Evolutionary conservation across 2,329 filamentous ascomycete species (phyloP), one percentile per base, ranked within the genome.

Genomic region (Ramichloridium luteum): DNA sequence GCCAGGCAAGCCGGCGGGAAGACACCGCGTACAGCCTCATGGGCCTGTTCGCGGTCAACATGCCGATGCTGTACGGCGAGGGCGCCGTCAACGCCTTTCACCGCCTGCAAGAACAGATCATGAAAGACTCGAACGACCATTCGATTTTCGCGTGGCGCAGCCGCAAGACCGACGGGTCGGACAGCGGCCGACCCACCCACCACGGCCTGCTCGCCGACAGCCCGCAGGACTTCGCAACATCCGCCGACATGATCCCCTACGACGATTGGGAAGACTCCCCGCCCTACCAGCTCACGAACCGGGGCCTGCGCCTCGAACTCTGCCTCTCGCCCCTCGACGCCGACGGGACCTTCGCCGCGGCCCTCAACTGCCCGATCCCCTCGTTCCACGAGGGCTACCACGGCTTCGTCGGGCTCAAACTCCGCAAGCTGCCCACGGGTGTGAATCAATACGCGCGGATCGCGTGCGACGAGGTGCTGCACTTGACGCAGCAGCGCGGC

Each of bases 21-120:
- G 64, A 66, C 23, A 50, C 50, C n/a, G 60, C 60, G 0, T 67
- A 66, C 25, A 62, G 52, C 6, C 44, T 67, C 0, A 37, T 67
- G 3, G 63, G 62, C 0, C 49, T 66, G 0, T 66, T 67, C 16
- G 48, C 49, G 1, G 50, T 67, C 14, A 54, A 59, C 22, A 62
- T 67, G 55, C 54, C 61, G 0, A 40, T 64, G 3, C 30, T 65
- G 0, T 67, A 66, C 30, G 62, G 62, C 1, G 51, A 54, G 25
- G 37, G 41, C 6, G 31, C 33, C 6, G 25, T 33, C 5, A 46
- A 41, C 12, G 50, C 50, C 6, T 53, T 53, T 17, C 29, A 28
- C 67, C 60, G 31, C 71, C 23, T 47, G 9, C 44, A 47, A 15
- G 38, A 44, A 29, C 40, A 44, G 10, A 45, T 47, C 25, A 36